phyloP scores from a whole-genome alignment of 2,329 filamentous ascomycete genomes.

The Falciphora oryzae region DNA sequence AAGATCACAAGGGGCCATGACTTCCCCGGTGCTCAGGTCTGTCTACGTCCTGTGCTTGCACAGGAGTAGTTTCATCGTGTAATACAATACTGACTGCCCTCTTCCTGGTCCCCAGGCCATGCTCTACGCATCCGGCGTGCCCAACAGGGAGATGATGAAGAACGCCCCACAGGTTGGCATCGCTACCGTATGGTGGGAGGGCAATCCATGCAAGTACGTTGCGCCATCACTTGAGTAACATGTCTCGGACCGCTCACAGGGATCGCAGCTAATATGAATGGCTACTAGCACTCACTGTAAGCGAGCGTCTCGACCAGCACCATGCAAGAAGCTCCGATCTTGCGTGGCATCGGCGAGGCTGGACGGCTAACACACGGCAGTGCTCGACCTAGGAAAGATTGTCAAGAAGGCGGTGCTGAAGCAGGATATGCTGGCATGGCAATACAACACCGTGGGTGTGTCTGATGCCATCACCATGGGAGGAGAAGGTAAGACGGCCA shows the following conservation, averaged over 20 bases:
- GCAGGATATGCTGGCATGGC: constrained; percentile 87
- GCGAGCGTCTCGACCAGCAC: constrained; percentile 10
- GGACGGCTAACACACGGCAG: constrained; percentile 28
- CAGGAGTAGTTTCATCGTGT: neutral
- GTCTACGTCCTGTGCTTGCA: constrained; percentile 9
- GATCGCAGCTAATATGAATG: neutral
- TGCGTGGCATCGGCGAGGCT: neutral
- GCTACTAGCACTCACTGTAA: constrained; percentile 34
- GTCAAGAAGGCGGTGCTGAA: constrained; percentile 78
- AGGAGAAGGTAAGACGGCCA: constrained; percentile 61
- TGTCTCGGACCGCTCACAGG: neutral
- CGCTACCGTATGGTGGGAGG: constrained; percentile 94
- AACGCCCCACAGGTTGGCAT: constrained; percentile 86
- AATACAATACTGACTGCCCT: neutral
- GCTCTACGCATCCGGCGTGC: constrained; percentile 90
- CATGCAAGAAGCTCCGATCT: neutral
- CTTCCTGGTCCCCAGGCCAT: constrained; percentile 59
- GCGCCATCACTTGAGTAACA: neutral
- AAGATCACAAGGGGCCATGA: constrained; percentile 80
- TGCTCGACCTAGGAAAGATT: constrained; percentile 80
- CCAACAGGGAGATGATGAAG: constrained; percentile 78
- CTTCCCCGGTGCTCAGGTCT: constrained; percentile 82
- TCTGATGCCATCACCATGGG: constrained; percentile 96
- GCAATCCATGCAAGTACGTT: constrained; percentile 87
- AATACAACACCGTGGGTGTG: constrained; percentile 86